Base-by-base conservation (phyloP, 2,329 filamentous ascomycete genomes). In the Tolypocladium tundrense region DNA sequence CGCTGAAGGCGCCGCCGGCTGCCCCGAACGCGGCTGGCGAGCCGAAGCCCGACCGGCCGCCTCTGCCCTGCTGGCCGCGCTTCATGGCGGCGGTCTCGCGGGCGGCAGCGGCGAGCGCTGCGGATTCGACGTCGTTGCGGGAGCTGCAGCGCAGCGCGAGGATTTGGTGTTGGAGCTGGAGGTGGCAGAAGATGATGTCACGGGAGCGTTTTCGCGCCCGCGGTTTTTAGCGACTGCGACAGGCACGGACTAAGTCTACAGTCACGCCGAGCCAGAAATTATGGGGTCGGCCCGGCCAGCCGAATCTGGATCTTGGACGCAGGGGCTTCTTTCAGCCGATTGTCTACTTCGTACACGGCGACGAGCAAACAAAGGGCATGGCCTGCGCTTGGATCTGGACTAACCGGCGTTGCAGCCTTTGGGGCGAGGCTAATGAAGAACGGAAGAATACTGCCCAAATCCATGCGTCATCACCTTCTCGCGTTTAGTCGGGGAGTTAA, bases 1-100 rank as follows among this genome's bases (percentile, higher is more conserved):
- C 73, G 42, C 73, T 69, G 64, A 79, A 76, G 60, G 27, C 55
- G 31, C 45, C 21, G 24, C 50, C 27, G 14, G 31, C 27, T 6
- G 31, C 31, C 21, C 40, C 50, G 33, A 35, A 24, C 48, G 48
- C n/a, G 19, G 41, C 41, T 6, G 45, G 24, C 9, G 39, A 35
- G 31, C 39, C 57, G 54, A 24, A 51, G 53, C 21, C 48, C 48
- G 48, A 35, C 31, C 48, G 48, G 48, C 39, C 57, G 45, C 37
- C 57, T 40, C 24, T 58, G 54, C 21, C 54, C 54, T 51, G 54
- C 35, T 56, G 54, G 21, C n/a, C 35, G 50, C 41, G 57, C 57
- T 56, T 56, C 57, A 58, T 58, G 53, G 16, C 19, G 48, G 48
- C 48, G 31, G 48, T 10, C 21, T n/a, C 10, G 48, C 48, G 48